These are phyloP conservation scores for Cyclotella atomus DNA, from an alignment of 108 stramenopile species.

Conservation along the genomic window DNA sequence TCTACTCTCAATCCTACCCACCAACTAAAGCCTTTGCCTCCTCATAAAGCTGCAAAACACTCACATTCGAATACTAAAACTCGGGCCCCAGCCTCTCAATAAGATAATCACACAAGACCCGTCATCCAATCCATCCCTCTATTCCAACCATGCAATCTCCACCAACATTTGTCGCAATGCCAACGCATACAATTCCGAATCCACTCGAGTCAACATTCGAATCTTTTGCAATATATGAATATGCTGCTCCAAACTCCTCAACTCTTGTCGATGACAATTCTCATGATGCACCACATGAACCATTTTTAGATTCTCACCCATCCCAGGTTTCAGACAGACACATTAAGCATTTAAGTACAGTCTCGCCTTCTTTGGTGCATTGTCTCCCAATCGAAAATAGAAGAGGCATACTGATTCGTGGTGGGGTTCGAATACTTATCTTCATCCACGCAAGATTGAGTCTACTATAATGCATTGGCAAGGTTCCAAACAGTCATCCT, in stretches of 20 bases:
- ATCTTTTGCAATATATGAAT: slow-evolving; percentile 18
- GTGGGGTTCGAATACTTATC: no score
- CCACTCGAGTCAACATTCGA: slow-evolving; percentile 1
- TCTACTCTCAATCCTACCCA: no score
- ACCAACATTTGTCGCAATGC: slow-evolving; percentile 14
- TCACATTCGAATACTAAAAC: slow-evolving; percentile 20
- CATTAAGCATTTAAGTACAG: slow-evolving; percentile 16
- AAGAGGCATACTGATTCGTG: slow-evolving; percentile 25
- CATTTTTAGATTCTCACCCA: not conserved
- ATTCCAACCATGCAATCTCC: slow-evolving; percentile 31
- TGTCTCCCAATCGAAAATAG: not conserved
- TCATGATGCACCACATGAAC: slow-evolving; percentile 14
- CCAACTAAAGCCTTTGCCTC: slow-evolving; percentile 17
- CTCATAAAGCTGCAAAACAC: slow-evolving; percentile 15
- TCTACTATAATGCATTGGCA: no score
- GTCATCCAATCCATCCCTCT: slow-evolving; percentile 10
- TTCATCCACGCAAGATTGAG: no score
- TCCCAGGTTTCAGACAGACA: slow-evolving; percentile 11
- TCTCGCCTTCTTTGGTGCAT: slow-evolving; percentile 4
- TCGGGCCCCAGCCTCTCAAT: slow-evolving; percentile 14
- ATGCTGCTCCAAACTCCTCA: slow-evolving; percentile 1
- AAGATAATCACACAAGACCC: slow-evolving; percentile 16
- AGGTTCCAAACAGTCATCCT: no score
- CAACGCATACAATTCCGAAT: slow-evolving; percentile 1
- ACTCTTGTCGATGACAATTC: not conserved